Evolutionary conservation across 2,329 filamentous ascomycete species (phyloP), one percentile per base, ranked within the genome.

Genomic region (Calonectria fujianensis): DNA sequence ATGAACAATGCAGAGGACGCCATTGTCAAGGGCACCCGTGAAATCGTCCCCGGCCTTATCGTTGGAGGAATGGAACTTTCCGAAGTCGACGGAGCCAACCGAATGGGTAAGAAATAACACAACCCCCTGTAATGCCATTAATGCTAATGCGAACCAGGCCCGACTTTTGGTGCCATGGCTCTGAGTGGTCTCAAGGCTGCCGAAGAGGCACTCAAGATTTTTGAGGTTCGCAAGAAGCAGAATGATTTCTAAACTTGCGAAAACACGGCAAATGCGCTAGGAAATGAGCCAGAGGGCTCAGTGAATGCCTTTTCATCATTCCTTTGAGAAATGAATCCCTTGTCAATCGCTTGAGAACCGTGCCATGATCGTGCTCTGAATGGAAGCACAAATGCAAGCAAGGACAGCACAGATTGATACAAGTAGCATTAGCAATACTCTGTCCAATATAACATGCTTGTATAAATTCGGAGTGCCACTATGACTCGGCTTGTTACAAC

Each of bases 1-100:
- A 98, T 98, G 96, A 95, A 96, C 86, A 88, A 90, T 2, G 96
- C 96, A 57, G 96, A 98, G 85, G 96, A 98, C 81, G 95, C 96
- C 63, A 98, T 98, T 80, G 96, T 98, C 84, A 98, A 97, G 90
- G 90, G 94, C 79, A 98, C 96, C 9, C 93, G 96, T 75, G 96
- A 98, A 89, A 91, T 98, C 74, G 92, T 96, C 18, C 95, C 95
- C 8, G 96, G 96, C 35, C 88, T 98, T 77, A 95, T 98, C 81
- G 94, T 97, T n/a, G 96, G 96, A 69, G 96, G 96, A 50, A 98
- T 98, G 96, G 96, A 98, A 86, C 88, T 98, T 79, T 95, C 93
- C 74, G 96, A 98, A 86, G 93, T 98, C 39, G 96, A 98, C 82
- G 96, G 95, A 24, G 95, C 95, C 76, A 97, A 97, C 88, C 92